Percentiles rank a stretch among this genome's conserved stretches.
These are phyloP conservation scores for Neopestalotiopsis rosae DNA, from an alignment of 2,329 filamentous ascomycete genomes.

Conservation along the genomic window DNA sequence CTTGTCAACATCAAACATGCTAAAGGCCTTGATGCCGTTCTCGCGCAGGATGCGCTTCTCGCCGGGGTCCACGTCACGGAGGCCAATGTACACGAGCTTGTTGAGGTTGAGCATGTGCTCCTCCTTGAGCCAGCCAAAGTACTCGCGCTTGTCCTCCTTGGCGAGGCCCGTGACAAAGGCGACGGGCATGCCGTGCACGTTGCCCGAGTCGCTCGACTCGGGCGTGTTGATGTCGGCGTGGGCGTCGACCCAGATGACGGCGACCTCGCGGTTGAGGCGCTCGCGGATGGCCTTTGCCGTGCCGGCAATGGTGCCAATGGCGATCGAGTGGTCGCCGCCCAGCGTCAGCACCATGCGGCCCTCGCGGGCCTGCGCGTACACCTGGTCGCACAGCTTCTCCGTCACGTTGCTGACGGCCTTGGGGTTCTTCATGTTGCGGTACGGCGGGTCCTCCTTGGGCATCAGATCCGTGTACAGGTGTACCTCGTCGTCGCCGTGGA, in stretches of 20 bases:
- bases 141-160: slow-evolving; percentile 73
- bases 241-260: slow-evolving; percentile 98
- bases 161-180: slow-evolving; percentile 89
- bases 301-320: slow-evolving; percentile 90
- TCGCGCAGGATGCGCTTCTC: slow-evolving; percentile 93
- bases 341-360: slow-evolving; percentile 91
- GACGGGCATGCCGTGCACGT: slow-evolving; percentile 98
- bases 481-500: slow-evolving; percentile 82
- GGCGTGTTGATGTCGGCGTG: slow-evolving; percentile 98
- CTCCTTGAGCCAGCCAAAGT: slow-evolving; percentile 88
- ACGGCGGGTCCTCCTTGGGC: slow-evolving; percentile 74
- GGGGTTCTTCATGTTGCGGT: slow-evolving; percentile 95
- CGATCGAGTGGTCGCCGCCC: slow-evolving; percentile 95
- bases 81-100: slow-evolving; percentile 96
- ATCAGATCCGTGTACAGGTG: slow-evolving; percentile 81
- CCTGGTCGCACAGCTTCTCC: slow-evolving; percentile 77
- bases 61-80: slow-evolving; percentile 88
- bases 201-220: slow-evolving; percentile 86
- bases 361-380: slow-evolving; percentile 82
- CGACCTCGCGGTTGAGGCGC: slow-evolving; percentile 80
- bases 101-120: slow-evolving; percentile 72
- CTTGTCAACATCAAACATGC: slow-evolving; percentile 97
- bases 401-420: slow-evolving; percentile 86
- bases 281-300: slow-evolving; percentile 87
- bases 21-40: slow-evolving; percentile 92